These are phyloP conservation scores for Diaporthe ampelina DNA, from an alignment of 2,329 filamentous ascomycete genomes.

Conservation along the genomic window DNA sequence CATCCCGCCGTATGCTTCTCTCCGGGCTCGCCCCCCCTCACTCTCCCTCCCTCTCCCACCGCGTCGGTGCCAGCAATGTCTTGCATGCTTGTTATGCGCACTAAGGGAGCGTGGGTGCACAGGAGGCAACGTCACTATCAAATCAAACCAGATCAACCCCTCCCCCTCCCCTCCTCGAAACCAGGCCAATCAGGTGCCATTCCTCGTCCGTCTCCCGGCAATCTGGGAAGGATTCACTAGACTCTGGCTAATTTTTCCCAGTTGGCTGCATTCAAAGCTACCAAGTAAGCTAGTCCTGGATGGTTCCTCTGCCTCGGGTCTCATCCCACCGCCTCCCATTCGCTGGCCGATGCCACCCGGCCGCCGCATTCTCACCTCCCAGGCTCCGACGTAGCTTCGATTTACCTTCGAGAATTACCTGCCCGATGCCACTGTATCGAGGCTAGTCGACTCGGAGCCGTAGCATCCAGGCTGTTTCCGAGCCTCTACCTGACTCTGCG, in stretches of 20 bases:
- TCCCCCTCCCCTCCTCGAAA: neutral
- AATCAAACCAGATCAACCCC: constrained; percentile 24
- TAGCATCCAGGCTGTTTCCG: neutral
- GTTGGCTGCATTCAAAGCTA: neutral
- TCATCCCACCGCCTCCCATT: neutral
- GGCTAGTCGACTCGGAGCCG: constrained; percentile 24
- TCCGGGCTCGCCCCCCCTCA: neutral
- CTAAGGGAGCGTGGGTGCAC: constrained; percentile 1
- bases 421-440: constrained; percentile 22
- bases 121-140: constrained; percentile 36
- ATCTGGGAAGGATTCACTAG: constrained; percentile 42
- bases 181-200: neutral
- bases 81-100: constrained; percentile 39
- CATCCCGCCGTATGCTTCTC: neutral
- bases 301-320: constrained; percentile 32
- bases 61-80: constrained; percentile 42
- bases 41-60: constrained; percentile 9
- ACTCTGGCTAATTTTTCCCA: constrained; percentile 26
- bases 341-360: constrained; percentile 30
- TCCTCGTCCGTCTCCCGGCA: constrained; percentile 36
- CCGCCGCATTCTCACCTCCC: neutral
- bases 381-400: constrained; percentile 14
- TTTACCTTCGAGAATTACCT: constrained; percentile 30
- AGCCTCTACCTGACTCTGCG: constrained; percentile 11
- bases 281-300: neutral